Percentiles rank a stretch among this genome's conserved stretches.
These are phyloP conservation scores for Vitis amurensis DNA, from an alignment of 164 flowering plant genomes.

Conservation along the genomic window DNA sequence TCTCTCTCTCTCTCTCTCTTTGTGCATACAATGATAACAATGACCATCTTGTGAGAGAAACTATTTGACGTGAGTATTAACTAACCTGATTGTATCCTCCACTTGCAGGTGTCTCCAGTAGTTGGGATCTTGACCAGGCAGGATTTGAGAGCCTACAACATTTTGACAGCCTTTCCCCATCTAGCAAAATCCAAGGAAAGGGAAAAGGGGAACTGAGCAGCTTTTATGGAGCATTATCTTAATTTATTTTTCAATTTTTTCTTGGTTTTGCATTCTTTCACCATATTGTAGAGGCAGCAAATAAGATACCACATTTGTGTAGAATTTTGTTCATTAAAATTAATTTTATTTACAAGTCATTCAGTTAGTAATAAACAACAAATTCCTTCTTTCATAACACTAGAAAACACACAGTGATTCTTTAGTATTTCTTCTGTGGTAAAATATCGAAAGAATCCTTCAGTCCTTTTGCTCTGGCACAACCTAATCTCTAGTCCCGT, in stretches of 20 bases:
- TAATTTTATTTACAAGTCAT: constrained; percentile 2
- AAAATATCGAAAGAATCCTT: too few relatives aligned
- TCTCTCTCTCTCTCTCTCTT: background rate
- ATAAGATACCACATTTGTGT: constrained; percentile 10
- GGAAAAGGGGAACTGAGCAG: constrained; percentile 39
- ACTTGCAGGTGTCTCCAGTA: constrained; percentile 67
- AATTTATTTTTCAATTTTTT: background rate
- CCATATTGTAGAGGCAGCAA: constrained; percentile 11
- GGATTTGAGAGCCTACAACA: constrained; percentile 76
- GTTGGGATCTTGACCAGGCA: constrained; percentile 93
- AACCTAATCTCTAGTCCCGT: too few relatives aligned
- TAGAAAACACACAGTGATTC: too few relatives aligned
- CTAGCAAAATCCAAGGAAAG: constrained; percentile 45
- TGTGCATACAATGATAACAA: constrained; percentile 2
- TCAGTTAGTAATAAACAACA: background rate
- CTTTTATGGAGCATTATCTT: constrained; percentile 13
- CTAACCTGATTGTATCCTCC: constrained; percentile 19
- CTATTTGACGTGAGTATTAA: constrained; percentile 2
- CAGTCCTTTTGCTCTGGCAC: too few relatives aligned
- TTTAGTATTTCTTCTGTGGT: too few relatives aligned
- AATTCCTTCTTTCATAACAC: background rate
- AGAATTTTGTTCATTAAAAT: constrained; percentile 4
- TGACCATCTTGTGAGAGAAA: background rate
- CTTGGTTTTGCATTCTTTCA: constrained; percentile 34
- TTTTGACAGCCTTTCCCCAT: constrained; percentile 74